Conservation (phyloP, 163 green algal species). For the Chlorella variabilis region DNA sequence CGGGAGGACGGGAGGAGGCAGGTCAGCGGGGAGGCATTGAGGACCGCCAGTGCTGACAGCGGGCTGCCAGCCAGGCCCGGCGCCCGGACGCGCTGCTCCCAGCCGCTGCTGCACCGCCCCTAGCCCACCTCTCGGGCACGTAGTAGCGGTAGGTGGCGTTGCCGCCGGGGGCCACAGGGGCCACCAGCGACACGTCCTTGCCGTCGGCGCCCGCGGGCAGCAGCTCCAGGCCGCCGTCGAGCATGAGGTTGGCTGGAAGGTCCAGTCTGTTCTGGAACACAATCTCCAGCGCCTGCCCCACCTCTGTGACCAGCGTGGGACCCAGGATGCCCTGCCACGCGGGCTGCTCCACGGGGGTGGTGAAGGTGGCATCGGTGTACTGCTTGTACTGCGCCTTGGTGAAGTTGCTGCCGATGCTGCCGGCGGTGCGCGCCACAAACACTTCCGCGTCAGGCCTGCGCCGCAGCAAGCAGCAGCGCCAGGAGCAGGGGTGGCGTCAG, state of each 20-base stretch:
- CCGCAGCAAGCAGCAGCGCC: neutral
- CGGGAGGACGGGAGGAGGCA: neutral
- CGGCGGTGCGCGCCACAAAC: conserved; percentile 30
- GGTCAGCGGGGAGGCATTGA: no score
- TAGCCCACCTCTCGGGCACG: conserved; percentile 42
- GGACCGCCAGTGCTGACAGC: no score
- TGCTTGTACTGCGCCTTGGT: conserved; percentile 68
- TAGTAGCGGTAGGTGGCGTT: conserved; percentile 52
- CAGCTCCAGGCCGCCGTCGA: conserved; percentile 47
- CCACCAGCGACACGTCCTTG: neutral
- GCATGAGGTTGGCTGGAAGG: conserved; percentile 48
- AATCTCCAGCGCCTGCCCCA: conserved; percentile 48
- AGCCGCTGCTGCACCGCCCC: no score
- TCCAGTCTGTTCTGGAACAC: conserved; percentile 52
- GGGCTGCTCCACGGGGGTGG: conserved; percentile 21
- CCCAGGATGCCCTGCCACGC: conserved; percentile 44
- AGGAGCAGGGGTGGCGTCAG: no score
- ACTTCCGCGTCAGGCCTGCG: neutral
- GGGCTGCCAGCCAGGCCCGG: no score
- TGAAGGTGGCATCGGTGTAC: conserved; percentile 80
- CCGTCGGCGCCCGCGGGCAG: conserved; percentile 3
- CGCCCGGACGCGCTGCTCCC: no score
- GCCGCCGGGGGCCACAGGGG: conserved; percentile 34
- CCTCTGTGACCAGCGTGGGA: conserved; percentile 40
- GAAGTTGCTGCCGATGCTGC: conserved; percentile 48